Conservation (phyloP, 345 rosid genomes). For the Sisymbrium irio region DNA sequence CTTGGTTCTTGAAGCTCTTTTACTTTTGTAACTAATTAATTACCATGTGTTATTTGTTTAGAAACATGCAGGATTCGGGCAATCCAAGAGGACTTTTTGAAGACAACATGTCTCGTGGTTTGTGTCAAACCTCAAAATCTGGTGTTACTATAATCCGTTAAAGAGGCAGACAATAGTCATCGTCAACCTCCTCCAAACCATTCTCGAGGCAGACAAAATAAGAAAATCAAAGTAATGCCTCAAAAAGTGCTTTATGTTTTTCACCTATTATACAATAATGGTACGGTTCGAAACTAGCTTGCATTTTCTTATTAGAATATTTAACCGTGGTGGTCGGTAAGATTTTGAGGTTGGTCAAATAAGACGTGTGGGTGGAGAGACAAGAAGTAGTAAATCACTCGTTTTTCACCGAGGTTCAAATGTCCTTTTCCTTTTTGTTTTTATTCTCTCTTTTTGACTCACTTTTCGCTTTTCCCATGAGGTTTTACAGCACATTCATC, state of each 20-base stretch:
- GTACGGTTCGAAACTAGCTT: background rate
- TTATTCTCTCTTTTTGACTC: constrained; percentile 28
- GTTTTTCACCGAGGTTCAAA: constrained; percentile 32
- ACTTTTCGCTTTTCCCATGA: constrained; percentile 29
- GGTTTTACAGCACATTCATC: constrained; percentile 28
- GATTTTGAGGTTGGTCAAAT: constrained; percentile 12
- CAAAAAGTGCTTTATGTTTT: background rate
- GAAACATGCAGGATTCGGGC: constrained; percentile 23
- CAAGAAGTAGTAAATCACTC: constrained; percentile 32
- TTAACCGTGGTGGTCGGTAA: constrained; percentile 25
- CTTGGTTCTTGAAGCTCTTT: constrained; percentile 30
- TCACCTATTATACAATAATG: background rate
- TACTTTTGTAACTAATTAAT: constrained; percentile 1
- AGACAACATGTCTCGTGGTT: constrained; percentile 32
- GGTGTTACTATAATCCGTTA: constrained; percentile 2
- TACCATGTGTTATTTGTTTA: constrained; percentile 20
- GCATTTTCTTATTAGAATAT: constrained; percentile 5
- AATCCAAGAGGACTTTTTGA: constrained; percentile 26
- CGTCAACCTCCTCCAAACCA: constrained; percentile 32
- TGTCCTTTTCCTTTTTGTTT: constrained; percentile 28
- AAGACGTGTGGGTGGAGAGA: constrained; percentile 18
- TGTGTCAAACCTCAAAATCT: constrained; percentile 19
- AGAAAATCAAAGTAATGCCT: constrained; percentile 14
- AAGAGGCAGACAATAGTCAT: constrained; percentile 17
- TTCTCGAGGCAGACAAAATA: constrained; percentile 24